Conservation (phyloP, 768 basidiomycete species). For the Naematelia aurantialba region DNA sequence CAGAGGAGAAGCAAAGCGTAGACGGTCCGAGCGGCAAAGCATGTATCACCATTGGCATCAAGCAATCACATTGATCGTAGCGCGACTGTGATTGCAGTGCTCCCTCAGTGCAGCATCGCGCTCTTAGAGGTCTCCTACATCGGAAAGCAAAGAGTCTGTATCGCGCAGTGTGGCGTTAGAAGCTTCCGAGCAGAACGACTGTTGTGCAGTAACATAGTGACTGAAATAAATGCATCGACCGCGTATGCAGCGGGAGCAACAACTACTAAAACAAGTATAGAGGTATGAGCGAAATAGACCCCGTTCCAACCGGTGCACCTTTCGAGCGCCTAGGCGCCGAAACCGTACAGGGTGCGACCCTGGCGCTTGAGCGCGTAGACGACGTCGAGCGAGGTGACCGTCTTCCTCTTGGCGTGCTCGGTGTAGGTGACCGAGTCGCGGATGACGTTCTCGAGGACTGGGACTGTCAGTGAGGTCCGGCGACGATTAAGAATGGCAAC, state of each 20-base stretch:
- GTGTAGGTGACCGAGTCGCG: conserved; percentile 98
- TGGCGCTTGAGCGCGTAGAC: conserved; percentile 56
- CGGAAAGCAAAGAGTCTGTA: no score
- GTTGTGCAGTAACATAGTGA: no score
- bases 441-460: conserved; percentile 58
- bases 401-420: conserved; percentile 76
- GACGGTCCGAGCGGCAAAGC: not conserved
- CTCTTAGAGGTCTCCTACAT: no score
- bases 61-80: no score
- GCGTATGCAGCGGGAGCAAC: not conserved
- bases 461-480: conserved; percentile 1
- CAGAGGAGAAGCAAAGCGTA: not conserved
- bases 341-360: conserved; percentile 79
- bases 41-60: not conserved
- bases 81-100: no score
- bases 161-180: no score
- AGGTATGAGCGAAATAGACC: not conserved
- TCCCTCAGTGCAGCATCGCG: no score
- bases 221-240: not conserved
- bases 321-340: conserved; percentile 64
- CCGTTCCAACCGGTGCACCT: not conserved
- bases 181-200: no score
- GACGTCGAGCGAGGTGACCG: conserved; percentile 85
- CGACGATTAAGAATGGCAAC: conserved; percentile 3
- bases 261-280: not conserved